These are phyloP conservation scores for Biscogniauxia sp. DNA, from an alignment of 2,329 filamentous ascomycete species.

Conservation along the genomic window DNA sequence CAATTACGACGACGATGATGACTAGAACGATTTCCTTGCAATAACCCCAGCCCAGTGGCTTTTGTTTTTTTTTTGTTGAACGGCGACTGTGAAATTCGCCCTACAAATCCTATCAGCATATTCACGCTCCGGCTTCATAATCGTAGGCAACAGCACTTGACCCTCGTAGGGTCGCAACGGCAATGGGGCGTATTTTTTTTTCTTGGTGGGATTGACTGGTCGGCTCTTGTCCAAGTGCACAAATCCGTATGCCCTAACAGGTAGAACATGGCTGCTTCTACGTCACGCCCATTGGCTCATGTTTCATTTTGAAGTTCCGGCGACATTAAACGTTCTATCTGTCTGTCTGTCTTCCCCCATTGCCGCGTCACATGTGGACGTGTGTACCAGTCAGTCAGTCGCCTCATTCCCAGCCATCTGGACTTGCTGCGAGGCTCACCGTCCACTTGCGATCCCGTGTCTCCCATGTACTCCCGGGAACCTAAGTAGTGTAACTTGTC, in stretches of 20 bases:
- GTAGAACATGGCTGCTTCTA: background rate
- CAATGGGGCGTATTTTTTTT: background rate
- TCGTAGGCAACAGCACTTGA: background rate
- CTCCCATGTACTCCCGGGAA: background rate
- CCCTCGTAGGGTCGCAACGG: background rate
- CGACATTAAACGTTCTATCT: background rate
- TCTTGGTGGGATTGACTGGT: background rate
- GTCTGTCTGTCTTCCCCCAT: constrained; percentile 5
- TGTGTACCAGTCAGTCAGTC: constrained; percentile 10
- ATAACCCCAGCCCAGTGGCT: background rate
- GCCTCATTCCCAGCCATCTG: constrained; percentile 12
- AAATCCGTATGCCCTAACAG: background rate
- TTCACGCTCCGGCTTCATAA: background rate
- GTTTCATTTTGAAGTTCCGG: background rate
- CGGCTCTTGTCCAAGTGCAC: background rate
- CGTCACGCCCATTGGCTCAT: background rate
- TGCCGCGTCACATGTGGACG: constrained; percentile 13
- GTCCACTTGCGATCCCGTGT: background rate
- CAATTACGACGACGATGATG: background rate
- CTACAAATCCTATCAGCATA: background rate
- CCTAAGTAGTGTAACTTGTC: background rate
- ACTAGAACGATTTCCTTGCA: background rate
- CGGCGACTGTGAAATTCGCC: background rate
- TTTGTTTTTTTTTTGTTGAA: background rate
- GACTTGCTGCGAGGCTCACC: constrained; percentile 10